Percentiles rank a stretch among this genome's conserved stretches.
phyloP scores from a whole-genome alignment of 2,329 filamentous ascomycete genomes.

The Rachicladosporium sp. region DNA sequence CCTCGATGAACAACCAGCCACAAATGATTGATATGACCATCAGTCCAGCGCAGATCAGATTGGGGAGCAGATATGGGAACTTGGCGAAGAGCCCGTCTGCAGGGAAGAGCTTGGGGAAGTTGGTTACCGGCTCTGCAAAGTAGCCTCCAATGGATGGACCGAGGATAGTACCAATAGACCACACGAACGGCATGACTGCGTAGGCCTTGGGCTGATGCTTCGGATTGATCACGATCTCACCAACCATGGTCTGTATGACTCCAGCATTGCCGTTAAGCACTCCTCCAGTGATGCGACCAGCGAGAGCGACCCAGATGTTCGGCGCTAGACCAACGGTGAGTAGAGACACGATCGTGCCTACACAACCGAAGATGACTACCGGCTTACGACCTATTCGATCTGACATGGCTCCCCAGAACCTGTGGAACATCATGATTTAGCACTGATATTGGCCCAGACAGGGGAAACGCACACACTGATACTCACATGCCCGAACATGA shows the following conservation, averaged over 20 bases:
- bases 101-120: conserved; percentile 62
- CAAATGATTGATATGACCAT: conserved; percentile 67
- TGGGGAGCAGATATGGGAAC: conserved; percentile 82
- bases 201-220: conserved; percentile 83
- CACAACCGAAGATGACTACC: conserved; percentile 66
- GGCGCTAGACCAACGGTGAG: conserved; percentile 69
- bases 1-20: conserved; percentile 70
- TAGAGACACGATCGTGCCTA: conserved; percentile 73
- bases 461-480: conserved; percentile 52
- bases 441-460: no score
- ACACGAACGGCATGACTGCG: conserved; percentile 88
- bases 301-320: conserved; percentile 73
- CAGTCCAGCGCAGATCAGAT: conserved; percentile 67
- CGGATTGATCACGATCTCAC: conserved; percentile 69
- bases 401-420: conserved; percentile 70
- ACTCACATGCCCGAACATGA: conserved; percentile 33
- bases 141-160: conserved; percentile 80
- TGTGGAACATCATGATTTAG: conserved; percentile 4
- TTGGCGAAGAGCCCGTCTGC: conserved; percentile 55
- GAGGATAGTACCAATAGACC: conserved; percentile 80
- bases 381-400: conserved; percentile 78
- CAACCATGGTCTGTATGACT: conserved; percentile 69
- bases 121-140: conserved; percentile 64
- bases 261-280: conserved; percentile 85
- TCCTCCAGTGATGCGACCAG: conserved; percentile 65